These are phyloP conservation scores for Bertia moriformis DNA, from an alignment of 2,329 filamentous ascomycete genomes.

Conservation along the genomic window DNA sequence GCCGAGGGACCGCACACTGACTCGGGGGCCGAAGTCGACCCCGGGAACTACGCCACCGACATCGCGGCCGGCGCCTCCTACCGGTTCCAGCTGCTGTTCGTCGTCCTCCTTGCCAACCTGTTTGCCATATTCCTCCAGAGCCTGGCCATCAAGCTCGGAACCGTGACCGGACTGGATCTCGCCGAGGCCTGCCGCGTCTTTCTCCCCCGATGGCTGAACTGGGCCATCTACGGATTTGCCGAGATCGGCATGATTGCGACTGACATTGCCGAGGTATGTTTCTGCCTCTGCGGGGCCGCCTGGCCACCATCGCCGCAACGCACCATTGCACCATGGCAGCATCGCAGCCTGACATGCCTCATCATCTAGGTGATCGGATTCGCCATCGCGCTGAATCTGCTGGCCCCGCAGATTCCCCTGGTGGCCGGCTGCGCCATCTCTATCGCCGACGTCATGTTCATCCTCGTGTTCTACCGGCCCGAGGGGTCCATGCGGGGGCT, in stretches of 20 bases:
- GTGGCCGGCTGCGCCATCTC: slow-evolving; percentile 50
- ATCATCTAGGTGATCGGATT: slow-evolving; percentile 46
- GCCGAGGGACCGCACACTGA: slow-evolving; percentile 1
- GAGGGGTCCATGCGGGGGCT: slow-evolving; percentile 32
- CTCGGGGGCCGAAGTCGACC: slow-evolving; percentile 25
- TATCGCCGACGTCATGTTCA: slow-evolving; percentile 36
- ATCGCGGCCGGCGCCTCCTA: slow-evolving; percentile 54
- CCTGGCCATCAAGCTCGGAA: slow-evolving; percentile 54
- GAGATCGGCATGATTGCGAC: slow-evolving; percentile 59
- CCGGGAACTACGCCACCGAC: slow-evolving; percentile 58
- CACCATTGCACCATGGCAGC: no score
- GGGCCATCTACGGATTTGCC: slow-evolving; percentile 43
- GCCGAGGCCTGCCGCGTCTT: slow-evolving; percentile 52
- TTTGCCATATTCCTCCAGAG: slow-evolving; percentile 60
- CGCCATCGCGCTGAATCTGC: slow-evolving; percentile 53
- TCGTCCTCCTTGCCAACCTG: slow-evolving; percentile 54
- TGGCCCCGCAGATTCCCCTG: slow-evolving; percentile 47
- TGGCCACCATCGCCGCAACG: no score
- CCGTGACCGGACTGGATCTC: slow-evolving; percentile 53
- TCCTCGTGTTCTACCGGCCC: slow-evolving; percentile 38
- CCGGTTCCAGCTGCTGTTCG: slow-evolving; percentile 50
- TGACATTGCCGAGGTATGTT: slow-evolving; percentile 48
- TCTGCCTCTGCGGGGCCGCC: no score
- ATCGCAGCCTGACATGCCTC: slow-evolving; percentile 5
- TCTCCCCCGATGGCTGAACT: slow-evolving; percentile 51